Evolutionary conservation across 2,329 filamentous ascomycete genomes (phyloP).

Genomic region (Exophiala alcalophila): DNA sequence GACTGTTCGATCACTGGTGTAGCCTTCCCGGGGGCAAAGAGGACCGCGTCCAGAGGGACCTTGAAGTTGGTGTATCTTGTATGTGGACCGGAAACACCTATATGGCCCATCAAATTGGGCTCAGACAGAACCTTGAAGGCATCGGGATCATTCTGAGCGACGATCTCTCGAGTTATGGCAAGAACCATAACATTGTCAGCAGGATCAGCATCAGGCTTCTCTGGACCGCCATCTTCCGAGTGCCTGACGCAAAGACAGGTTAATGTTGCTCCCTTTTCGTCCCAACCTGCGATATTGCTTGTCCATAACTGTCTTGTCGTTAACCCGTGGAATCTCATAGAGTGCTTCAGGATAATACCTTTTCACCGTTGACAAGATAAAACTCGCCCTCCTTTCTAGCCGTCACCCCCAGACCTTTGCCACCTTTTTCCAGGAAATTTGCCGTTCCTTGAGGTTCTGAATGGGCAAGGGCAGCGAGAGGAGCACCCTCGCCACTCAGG

Average conservation of each 20-base stretch:
- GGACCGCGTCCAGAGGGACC: constrained; percentile 47
- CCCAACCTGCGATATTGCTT: constrained; percentile 55
- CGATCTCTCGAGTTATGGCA: constrained; percentile 47
- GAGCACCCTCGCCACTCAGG: constrained; percentile 43
- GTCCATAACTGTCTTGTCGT: constrained; percentile 48
- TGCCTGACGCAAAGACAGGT: constrained; percentile 53
- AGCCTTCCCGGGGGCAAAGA: constrained; percentile 46
- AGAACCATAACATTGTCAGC: constrained; percentile 47
- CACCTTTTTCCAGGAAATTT: constrained; percentile 52
- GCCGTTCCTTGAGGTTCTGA: constrained; percentile 53
- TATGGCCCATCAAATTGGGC: constrained; percentile 47
- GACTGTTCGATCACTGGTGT: constrained; percentile 42
- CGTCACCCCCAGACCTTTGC: constrained; percentile 48
- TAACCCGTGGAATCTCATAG: not conserved
- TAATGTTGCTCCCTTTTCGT: constrained; percentile 51
- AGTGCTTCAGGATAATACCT: too few species aligned
- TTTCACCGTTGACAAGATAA: constrained; percentile 54
- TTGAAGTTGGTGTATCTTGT: constrained; percentile 48
- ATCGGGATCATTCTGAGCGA: constrained; percentile 42
- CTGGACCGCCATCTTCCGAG: constrained; percentile 22
- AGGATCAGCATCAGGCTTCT: constrained; percentile 30
- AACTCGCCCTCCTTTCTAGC: constrained; percentile 49
- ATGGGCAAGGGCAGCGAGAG: constrained; percentile 50
- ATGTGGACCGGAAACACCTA: constrained; percentile 50
- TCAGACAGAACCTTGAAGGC: constrained; percentile 50